Evolutionary conservation across 1,284 basidiomycete genomes (phyloP), one percentile per base, ranked within the genome.

Genomic region (Stereum hirsutum): DNA sequence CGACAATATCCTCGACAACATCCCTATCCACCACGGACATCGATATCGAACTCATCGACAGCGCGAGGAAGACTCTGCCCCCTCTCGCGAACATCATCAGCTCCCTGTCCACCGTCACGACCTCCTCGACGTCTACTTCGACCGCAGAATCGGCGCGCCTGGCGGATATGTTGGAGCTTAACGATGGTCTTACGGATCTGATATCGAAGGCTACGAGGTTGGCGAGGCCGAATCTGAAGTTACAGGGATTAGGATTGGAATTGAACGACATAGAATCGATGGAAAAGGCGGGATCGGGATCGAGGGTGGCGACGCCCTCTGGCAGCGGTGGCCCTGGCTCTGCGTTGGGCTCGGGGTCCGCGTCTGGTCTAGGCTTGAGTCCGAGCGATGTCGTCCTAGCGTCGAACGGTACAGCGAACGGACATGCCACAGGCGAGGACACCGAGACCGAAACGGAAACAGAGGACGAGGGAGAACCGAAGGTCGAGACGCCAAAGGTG

Each of bases 151-250:
- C 75, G 0, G 56, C 56, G 15, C 63, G 65, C 15, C 61, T 90
- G 54, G 81, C 85, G 49, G 77, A 77, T 34, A 64, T 92, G 17
- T 67, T 94, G 6, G 61, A 53, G 2, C 62, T 90, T 35, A 90
- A 89, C 54, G 90, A 95, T 56, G 64, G 70, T 32, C 62, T 94
- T 10, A 76, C 74, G 4, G 60, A 63, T 0, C 62, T 79, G 21
- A 49, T 83, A 5, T 63, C 66, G 25, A 66, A 61, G n/a, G 61
- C 66, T 6, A 52, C 57, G 40, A n/a, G n/a, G n/a, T n/a, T n/a
- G n/a, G 60, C 54, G 14, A 57, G 60, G 11, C 54, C 60, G 5
- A 52, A 48, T 34, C 52, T 70, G 21, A 64, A 54, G 21, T 49
- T 74, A 21, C 63, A 66, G 10, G 76, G 78, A 1, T 60, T 84